Evolutionary conservation across 768 basidiomycete species (phyloP), one percentile per base, ranked within the genome.

Genomic region (Punctularia strigosozonata): DNA sequence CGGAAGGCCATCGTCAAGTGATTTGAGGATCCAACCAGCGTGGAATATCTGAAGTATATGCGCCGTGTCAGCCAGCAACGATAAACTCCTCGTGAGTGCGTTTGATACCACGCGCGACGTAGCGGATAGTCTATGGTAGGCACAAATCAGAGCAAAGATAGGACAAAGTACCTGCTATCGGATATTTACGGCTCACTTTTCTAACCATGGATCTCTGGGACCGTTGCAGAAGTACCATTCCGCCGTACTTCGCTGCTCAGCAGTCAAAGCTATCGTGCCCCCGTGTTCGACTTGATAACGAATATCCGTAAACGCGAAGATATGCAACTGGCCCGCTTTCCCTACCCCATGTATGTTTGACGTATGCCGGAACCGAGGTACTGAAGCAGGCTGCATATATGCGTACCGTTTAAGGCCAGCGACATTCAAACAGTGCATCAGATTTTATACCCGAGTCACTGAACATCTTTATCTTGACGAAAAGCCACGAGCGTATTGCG

Each of bases 331-430:
- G n/a, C n/a, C n/a, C n/a, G n/a, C n/a, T n/a, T n/a, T n/a, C n/a
- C 31, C 25, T 22, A 45, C 44, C 32, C 44, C 44, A 45, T 12
- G 24, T 4, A 7, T 26, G 26, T 13, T 31, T 22, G 18, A 30
- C 20, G 12, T 14, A 13, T 8, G 17, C 23, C 4, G 36, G 25
- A 25, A 45, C 40, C 13, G 44, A 31, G 23, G 40, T 31, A 22
- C 40, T 42, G 30, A 45, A 42, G 41, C 17, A 42, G 13, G 44
- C 44, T 45, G n/a, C n/a, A n/a, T n/a, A n/a, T n/a, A n/a, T n/a
- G n/a, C n/a, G n/a, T n/a, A n/a, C n/a, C n/a, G n/a, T n/a, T n/a
- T n/a, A n/a, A n/a, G n/a, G n/a, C n/a, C n/a, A n/a, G n/a, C n/a
- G n/a, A n/a, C n/a, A n/a, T n/a, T n/a, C n/a, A n/a, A n/a, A n/a